Evolutionary conservation across 495 filamentous ascomycete species (phyloP).

Genomic region (Staphylotrichum tortipilum): DNA sequence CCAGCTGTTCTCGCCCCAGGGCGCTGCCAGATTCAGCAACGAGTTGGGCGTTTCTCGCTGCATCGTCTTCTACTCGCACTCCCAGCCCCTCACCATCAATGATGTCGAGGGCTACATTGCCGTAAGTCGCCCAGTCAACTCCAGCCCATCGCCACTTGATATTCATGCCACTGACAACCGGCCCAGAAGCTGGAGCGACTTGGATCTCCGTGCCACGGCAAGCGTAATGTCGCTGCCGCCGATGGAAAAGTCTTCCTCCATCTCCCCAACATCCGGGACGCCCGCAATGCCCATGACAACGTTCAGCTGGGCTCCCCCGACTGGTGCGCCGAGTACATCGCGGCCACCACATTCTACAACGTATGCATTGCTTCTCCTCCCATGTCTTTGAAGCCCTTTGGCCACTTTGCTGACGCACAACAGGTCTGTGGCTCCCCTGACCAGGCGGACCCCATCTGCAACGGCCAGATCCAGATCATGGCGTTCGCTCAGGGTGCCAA

Average conservation of each 20-base stretch:
- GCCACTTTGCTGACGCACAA: conserved; percentile 9
- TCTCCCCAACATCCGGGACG: conserved; percentile 51
- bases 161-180: not conserved
- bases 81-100: conserved; percentile 16
- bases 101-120: conserved; percentile 31
- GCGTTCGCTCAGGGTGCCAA: conserved; percentile 22
- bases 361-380: no score
- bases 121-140: conserved; percentile 24
- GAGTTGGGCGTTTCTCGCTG: conserved; percentile 33
- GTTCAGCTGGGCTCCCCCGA: conserved; percentile 35
- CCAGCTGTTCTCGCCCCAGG: not conserved
- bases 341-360: conserved; percentile 33
- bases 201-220: conserved; percentile 23
- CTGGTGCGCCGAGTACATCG: conserved; percentile 45
- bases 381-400: no score
- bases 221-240: conserved; percentile 18
- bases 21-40: conserved; percentile 25
- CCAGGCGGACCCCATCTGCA: conserved; percentile 28
- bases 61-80: conserved; percentile 25
- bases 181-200: conserved; percentile 27
- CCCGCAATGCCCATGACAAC: conserved; percentile 39
- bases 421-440: not conserved
- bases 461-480: conserved; percentile 45
- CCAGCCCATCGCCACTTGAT: no score
- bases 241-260: conserved; percentile 42